Evolutionary conservation across 1,284 basidiomycete species (phyloP).

Genomic region (Ustilago tritici): DNA sequence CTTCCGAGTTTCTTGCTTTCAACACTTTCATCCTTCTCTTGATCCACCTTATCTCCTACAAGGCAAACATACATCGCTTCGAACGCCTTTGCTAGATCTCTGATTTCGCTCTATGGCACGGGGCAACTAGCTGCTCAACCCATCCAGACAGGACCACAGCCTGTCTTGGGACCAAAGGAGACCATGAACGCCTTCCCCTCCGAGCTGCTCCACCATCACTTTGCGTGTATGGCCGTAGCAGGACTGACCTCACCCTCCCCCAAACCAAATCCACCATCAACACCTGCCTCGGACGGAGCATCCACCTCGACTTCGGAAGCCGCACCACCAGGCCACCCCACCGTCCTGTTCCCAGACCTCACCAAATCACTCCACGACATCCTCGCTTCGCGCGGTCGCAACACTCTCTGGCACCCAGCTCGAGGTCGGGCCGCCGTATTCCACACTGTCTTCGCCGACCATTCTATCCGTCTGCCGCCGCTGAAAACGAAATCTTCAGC

Average conservation of each 20-base stretch:
- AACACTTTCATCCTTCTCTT: slow-evolving; percentile 1
- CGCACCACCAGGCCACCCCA: slow-evolving; percentile 27
- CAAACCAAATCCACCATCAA: slow-evolving; percentile 11
- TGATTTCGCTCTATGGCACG: neutral
- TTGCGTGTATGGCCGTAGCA: slow-evolving; percentile 62
- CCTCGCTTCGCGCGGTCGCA: slow-evolving; percentile 45
- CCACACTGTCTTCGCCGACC: slow-evolving; percentile 57
- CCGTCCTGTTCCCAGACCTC: slow-evolving; percentile 43
- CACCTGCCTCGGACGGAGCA: slow-evolving; percentile 13
- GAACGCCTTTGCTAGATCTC: neutral
- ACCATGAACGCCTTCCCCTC: slow-evolving; percentile 64
- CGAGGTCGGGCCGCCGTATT: slow-evolving; percentile 54
- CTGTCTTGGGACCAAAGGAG: neutral
- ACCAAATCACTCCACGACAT: slow-evolving; percentile 49
- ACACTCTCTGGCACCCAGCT: slow-evolving; percentile 56
- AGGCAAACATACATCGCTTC: neutral
- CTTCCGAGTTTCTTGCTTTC: slow-evolving; percentile 14
- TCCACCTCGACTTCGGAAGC: neutral
- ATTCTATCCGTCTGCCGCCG: slow-evolving; percentile 82
- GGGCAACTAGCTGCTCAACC: neutral
- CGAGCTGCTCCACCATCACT: slow-evolving; percentile 64
- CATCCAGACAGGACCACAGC: neutral
- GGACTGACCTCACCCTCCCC: slow-evolving; percentile 48
- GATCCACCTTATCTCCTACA: neutral
- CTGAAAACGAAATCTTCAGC: slow-evolving; percentile 76